A percentile compares a stretch with the other conserved stretches of the same genome.
Evolutionary conservation across 2,329 filamentous ascomycete species (phyloP).

Genomic region (Fusarium neocosmosporiellum): DNA sequence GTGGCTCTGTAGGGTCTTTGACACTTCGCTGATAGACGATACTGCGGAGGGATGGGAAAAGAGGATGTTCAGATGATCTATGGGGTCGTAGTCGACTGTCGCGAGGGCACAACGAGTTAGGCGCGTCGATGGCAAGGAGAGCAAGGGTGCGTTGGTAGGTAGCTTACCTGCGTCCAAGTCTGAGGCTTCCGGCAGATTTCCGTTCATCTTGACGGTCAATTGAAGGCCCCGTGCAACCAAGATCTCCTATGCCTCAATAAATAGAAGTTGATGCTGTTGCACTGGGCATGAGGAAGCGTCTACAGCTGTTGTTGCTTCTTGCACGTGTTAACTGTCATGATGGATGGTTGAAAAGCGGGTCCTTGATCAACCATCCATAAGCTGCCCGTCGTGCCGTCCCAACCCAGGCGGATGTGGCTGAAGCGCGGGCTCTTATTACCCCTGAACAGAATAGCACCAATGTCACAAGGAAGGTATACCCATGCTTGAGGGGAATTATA

Average conservation of each 20-base stretch:
- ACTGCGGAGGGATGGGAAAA: conserved; percentile 92
- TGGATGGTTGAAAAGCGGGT: conserved; percentile 38
- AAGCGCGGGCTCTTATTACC: conserved; percentile 1
- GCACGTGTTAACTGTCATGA: conserved; percentile 46
- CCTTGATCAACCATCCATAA: conserved; percentile 9
- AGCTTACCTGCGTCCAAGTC: conserved; percentile 59
- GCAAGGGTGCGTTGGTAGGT: conserved; percentile 8
- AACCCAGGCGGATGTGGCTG: conserved; percentile 28
- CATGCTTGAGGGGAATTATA: not conserved
- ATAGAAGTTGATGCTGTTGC: not conserved
- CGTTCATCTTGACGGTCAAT: conserved; percentile 53
- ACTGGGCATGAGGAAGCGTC: conserved; percentile 22
- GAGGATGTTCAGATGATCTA: conserved; percentile 91
- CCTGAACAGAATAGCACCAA: conserved; percentile 6
- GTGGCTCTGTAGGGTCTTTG: conserved; percentile 77
- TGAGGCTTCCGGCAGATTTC: conserved; percentile 48
- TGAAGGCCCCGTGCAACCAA: not conserved
- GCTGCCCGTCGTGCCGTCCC: conserved; percentile 1
- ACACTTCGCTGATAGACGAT: conserved; percentile 78
- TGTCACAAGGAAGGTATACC: not conserved
- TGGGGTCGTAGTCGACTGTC: conserved; percentile 84
- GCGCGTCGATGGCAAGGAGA: conserved; percentile 10
- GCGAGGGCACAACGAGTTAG: conserved; percentile 32
- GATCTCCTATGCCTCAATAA: conserved; percentile 13
- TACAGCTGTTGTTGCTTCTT: conserved; percentile 20